Evolutionary conservation across 805 yeast species (phyloP).

Genomic region (Nakazawaea ishiwadae): DNA sequence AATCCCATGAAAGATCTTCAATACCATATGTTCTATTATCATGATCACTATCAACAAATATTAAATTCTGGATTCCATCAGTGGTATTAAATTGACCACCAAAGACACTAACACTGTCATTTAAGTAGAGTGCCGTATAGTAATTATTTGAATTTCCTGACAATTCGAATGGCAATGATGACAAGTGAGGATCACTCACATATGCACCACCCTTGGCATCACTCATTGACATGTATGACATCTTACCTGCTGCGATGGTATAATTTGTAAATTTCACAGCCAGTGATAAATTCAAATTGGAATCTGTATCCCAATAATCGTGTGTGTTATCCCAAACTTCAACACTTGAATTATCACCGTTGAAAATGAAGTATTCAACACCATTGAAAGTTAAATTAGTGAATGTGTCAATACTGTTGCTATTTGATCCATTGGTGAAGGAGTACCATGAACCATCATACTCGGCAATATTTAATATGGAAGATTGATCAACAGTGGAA

Average conservation of each 20-base stretch:
- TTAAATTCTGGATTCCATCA: slow-evolving; percentile 17
- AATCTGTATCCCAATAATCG: slow-evolving; percentile 28
- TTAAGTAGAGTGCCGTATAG: slow-evolving; percentile 36
- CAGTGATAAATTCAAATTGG: slow-evolving; percentile 26
- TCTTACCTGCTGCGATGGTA: slow-evolving; percentile 16
- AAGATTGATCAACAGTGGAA: slow-evolving; percentile 22
- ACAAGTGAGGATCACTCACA: slow-evolving; percentile 22
- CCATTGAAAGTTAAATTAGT: slow-evolving; percentile 32
- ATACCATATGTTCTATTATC: slow-evolving; percentile 11
- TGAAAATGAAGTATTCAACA: slow-evolving; percentile 38
- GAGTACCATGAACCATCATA: slow-evolving; percentile 38
- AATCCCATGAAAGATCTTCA: slow-evolving; percentile 17
- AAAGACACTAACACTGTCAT: slow-evolving; percentile 45
- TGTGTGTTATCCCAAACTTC: slow-evolving; percentile 38
- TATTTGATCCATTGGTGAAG: slow-evolving; percentile 30
- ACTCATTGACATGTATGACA: slow-evolving; percentile 16
- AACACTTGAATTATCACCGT: slow-evolving; percentile 19
- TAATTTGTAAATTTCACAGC: slow-evolving; percentile 16
- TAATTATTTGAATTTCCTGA: slow-evolving; percentile 18
- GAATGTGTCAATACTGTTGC: slow-evolving; percentile 15
- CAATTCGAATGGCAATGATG: slow-evolving; percentile 22
- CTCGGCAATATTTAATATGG: slow-evolving; percentile 31
- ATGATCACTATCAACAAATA: slow-evolving; percentile 16
- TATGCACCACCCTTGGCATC: slow-evolving; percentile 28
- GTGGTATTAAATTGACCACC: slow-evolving; percentile 50